Conservation (phyloP, 2,329 filamentous ascomycete species). For the Tolypocladium sp. region DNA sequence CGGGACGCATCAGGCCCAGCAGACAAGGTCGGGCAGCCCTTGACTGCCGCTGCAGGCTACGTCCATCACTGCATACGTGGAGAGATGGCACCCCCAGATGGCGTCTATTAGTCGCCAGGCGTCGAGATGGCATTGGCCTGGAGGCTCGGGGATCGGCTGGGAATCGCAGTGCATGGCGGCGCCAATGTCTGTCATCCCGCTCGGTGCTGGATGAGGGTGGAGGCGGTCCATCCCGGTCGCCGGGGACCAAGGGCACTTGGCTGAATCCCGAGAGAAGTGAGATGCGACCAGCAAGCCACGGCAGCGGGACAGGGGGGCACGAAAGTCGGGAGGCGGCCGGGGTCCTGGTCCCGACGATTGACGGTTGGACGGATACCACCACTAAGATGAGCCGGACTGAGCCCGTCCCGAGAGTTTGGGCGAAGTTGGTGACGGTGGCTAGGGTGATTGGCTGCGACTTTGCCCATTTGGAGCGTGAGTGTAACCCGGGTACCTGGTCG, state of each 20-base stretch:
- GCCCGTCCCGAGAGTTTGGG: conserved; percentile 1
- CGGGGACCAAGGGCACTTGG: conserved; percentile 6
- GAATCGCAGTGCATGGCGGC: background rate
- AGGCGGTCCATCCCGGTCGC: background rate
- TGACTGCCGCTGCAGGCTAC: conserved; percentile 1
- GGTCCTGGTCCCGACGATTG: background rate
- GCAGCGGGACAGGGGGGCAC: background rate
- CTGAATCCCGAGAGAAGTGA: conserved; percentile 8
- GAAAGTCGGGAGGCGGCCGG: background rate
- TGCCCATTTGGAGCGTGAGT: background rate
- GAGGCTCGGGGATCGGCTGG: background rate
- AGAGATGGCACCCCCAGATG: background rate
- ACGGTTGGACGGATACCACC: background rate
- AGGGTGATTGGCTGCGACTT: background rate
- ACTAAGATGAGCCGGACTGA: background rate
- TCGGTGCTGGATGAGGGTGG: background rate
- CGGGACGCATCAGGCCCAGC: background rate
- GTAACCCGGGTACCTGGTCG: conserved; percentile 1
- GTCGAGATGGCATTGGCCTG: background rate
- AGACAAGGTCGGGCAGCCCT: background rate
- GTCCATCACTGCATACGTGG: background rate
- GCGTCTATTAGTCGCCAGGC: background rate
- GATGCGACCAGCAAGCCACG: conserved; percentile 3
- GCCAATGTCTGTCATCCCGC: background rate
- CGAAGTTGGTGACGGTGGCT: background rate